Percentiles rank a stretch among this genome's conserved stretches.
Evolutionary conservation across 2,329 filamentous ascomycete species (phyloP).

Genomic region (Diaporthe sp.): DNA sequence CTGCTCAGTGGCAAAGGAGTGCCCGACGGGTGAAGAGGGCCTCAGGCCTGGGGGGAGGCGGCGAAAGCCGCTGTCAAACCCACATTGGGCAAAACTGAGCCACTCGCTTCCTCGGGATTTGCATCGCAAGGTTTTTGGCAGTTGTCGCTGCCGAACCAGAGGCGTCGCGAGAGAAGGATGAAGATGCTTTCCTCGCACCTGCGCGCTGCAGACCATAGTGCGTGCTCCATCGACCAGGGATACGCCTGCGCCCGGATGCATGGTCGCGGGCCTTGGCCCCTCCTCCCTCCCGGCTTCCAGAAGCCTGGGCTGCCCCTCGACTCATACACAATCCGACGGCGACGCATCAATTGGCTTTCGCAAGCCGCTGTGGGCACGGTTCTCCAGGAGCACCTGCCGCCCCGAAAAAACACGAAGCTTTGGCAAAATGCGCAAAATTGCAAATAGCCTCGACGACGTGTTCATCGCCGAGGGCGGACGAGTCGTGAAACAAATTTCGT

Average conservation of each 20-base stretch:
- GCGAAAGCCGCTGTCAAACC: conserved; percentile 30
- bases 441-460: conserved; percentile 24
- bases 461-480: conserved; percentile 2
- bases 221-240: conserved; percentile 22
- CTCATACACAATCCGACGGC: neutral
- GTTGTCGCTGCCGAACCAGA: conserved; percentile 3
- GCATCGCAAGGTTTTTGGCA: neutral
- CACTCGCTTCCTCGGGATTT: conserved; percentile 11
- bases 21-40: neutral
- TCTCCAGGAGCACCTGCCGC: neutral
- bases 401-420: neutral
- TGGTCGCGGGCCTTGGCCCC: conserved; percentile 15
- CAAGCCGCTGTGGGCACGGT: conserved; percentile 9
- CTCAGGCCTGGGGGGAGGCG: neutral
- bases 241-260: conserved; percentile 29
- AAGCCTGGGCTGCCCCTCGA: neutral
- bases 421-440: conserved; percentile 5
- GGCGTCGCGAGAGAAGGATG: neutral
- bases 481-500: conserved; percentile 18
- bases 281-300: conserved; percentile 20
- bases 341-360: conserved; percentile 19
- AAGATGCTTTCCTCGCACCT: neutral
- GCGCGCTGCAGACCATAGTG: neutral
- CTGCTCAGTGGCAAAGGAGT: conserved; percentile 28
- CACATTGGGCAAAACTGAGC: conserved; percentile 13